Evolutionary conservation across 78 protist species (phyloP).

Genomic region (Dictyostelium capitatum): DNA sequence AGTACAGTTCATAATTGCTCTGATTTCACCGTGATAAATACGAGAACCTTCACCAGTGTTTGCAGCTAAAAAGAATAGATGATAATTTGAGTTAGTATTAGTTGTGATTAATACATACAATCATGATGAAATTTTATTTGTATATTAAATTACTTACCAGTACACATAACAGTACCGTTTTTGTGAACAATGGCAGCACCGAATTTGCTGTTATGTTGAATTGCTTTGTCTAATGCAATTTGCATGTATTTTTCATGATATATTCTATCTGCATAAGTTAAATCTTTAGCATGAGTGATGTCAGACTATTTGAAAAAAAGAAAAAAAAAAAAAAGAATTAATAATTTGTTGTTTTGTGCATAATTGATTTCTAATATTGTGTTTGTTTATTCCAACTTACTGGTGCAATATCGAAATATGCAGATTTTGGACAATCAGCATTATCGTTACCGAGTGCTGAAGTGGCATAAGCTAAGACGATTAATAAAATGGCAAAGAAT

Average conservation of each 20-base stretch:
- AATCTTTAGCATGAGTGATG: neutral
- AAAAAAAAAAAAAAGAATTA: no score
- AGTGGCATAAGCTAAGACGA: no score
- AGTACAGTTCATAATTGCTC: conserved; percentile 54
- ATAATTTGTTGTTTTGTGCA: no score
- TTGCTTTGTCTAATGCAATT: conserved; percentile 21
- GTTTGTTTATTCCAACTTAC: neutral
- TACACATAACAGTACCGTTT: conserved; percentile 24
- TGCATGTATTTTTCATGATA: conserved; percentile 47
- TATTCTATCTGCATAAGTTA: conserved; percentile 7
- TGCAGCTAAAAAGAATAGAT: no score
- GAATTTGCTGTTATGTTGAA: conserved; percentile 15
- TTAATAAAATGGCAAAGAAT: no score
- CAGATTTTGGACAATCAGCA: neutral
- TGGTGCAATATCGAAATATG: conserved; percentile 3
- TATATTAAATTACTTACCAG: no score
- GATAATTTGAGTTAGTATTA: no score
- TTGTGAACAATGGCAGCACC: conserved; percentile 23
- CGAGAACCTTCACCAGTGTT: conserved; percentile 12
- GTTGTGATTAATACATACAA: no score
- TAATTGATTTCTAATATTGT: no score
- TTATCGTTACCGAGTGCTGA: no score
- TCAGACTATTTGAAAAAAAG: neutral
- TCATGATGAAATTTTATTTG: no score
- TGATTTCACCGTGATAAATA: conserved; percentile 52